These are phyloP conservation scores for Mollisiaceae sp. DNA, from an alignment of 2,329 filamentous ascomycete genomes.

Conservation along the genomic window DNA sequence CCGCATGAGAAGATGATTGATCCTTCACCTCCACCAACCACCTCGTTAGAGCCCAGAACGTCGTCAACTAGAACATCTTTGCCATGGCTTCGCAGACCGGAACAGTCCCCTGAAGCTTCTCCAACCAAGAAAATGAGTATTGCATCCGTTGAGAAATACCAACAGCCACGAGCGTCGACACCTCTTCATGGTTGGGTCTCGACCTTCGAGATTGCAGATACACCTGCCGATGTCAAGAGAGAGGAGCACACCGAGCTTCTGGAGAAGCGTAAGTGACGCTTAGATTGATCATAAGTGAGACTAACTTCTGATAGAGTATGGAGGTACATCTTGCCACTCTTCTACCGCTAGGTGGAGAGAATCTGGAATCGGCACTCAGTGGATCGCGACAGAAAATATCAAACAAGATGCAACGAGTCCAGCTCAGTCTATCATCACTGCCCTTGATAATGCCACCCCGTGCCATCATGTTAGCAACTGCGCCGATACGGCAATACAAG, in stretches of 20 bases:
- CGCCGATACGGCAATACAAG: conserved; percentile 21
- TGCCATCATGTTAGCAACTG: background rate
- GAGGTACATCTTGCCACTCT: background rate
- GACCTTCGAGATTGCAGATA: conserved; percentile 12
- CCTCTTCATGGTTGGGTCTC: conserved; percentile 22
- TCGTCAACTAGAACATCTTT: conserved; percentile 32
- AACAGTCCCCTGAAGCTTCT: conserved; percentile 21
- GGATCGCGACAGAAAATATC: background rate
- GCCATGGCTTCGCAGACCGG: conserved; percentile 38
- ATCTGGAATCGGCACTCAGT: background rate
- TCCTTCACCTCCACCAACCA: background rate
- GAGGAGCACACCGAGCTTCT: background rate
- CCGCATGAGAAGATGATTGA: conserved; percentile 26
- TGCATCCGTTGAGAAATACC: background rate
- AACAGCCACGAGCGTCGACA: conserved; percentile 15
- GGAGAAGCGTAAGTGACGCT: conserved; percentile 7
- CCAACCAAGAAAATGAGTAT: conserved; percentile 15
- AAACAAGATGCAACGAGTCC: background rate
- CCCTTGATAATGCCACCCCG: background rate
- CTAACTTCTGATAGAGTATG: background rate
- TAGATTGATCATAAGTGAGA: background rate
- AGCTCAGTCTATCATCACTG: background rate
- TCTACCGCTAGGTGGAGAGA: conserved; percentile 2
- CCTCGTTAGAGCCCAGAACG: conserved; percentile 5
- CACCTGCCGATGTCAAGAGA: background rate